Conservation (phyloP, 2,329 filamentous ascomycete species). For the Hysterium pulicare region DNA sequence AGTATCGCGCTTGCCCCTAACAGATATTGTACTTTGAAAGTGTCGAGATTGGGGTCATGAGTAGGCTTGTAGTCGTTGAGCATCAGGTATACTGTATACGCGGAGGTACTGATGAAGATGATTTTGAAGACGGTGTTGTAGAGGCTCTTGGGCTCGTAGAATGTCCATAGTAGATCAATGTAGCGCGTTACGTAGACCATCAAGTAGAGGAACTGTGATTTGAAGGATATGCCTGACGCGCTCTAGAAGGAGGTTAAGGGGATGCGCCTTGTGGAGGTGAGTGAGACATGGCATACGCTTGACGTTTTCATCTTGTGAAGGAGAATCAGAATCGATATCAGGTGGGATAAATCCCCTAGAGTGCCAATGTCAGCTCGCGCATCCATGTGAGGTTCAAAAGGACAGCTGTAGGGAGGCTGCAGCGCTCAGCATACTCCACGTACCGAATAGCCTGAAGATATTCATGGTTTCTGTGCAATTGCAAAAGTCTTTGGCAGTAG, state of each 20-base stretch:
- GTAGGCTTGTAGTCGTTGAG: constrained; percentile 96
- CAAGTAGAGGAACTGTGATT: constrained; percentile 93
- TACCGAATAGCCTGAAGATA: constrained; percentile 66
- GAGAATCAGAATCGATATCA: constrained; percentile 89
- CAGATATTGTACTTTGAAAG: constrained; percentile 94
- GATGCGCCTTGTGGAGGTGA: constrained; percentile 4
- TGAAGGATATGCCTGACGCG: constrained; percentile 97
- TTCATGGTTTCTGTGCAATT: constrained; percentile 54
- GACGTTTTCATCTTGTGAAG: constrained; percentile 91
- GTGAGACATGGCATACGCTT: constrained; percentile 59
- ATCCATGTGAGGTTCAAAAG: constrained; percentile 9
- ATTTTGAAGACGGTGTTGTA: constrained; percentile 98
- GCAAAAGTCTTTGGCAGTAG: constrained; percentile 13
- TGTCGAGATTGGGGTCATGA: constrained; percentile 94
- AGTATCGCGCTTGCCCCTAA: constrained; percentile 76
- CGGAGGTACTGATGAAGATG: constrained; percentile 84
- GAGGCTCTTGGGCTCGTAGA: constrained; percentile 63
- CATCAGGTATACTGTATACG: constrained; percentile 98
- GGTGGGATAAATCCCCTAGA: constrained; percentile 88
- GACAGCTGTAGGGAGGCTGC: not conserved
- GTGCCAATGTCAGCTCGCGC: constrained; percentile 22
- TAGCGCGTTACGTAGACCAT: constrained; percentile 93
- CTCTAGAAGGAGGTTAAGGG: constrained; percentile 58
- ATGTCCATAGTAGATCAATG: constrained; percentile 81
- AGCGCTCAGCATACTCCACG: constrained; percentile 16